phyloP scores from a whole-genome alignment of 2,329 filamentous ascomycete genomes.

The Ascochyta fabae region DNA sequence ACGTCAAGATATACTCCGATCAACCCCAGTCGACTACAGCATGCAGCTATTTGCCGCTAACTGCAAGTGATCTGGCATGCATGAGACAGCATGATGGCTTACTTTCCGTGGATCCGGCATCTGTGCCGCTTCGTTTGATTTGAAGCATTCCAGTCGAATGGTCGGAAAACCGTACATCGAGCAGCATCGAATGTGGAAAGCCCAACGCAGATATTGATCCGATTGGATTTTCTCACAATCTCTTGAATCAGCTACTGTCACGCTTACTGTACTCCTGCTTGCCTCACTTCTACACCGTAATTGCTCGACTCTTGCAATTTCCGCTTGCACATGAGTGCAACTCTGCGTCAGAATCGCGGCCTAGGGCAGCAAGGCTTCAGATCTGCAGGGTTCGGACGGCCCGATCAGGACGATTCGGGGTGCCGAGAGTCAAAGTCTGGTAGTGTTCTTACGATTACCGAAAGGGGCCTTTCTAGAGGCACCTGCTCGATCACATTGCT shows the following conservation, averaged over 20 bases:
- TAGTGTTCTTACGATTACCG: constrained; percentile 6
- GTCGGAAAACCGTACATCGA: background rate
- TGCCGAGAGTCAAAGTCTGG: constrained; percentile 13
- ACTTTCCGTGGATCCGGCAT: constrained; percentile 11
- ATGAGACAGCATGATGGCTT: constrained; percentile 16
- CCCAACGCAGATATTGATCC: background rate
- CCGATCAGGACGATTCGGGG: constrained; percentile 12
- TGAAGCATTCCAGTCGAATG: constrained; percentile 4
- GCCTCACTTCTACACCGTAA: constrained; percentile 18
- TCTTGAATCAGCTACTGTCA: constrained; percentile 6
- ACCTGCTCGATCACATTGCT: constrained; percentile 9
- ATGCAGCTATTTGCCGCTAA: constrained; percentile 10
- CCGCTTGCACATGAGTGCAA: background rate
- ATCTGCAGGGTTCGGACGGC: constrained; percentile 9
- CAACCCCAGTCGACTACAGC: constrained; percentile 2
- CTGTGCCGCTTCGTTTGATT: constrained; percentile 7
- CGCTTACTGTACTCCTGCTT: constrained; percentile 8
- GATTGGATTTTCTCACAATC: constrained; percentile 8
- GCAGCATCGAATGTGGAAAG: constrained; percentile 7
- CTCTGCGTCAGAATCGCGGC: background rate
- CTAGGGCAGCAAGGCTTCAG: constrained; percentile 1
- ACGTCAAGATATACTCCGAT: constrained; percentile 15
- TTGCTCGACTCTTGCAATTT: constrained; percentile 1
- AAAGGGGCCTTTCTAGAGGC: constrained; percentile 7
- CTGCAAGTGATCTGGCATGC: constrained; percentile 11